These are phyloP conservation scores for Colletotrichum noveboracense DNA, from an alignment of 2,329 filamentous ascomycete genomes.

Conservation along the genomic window DNA sequence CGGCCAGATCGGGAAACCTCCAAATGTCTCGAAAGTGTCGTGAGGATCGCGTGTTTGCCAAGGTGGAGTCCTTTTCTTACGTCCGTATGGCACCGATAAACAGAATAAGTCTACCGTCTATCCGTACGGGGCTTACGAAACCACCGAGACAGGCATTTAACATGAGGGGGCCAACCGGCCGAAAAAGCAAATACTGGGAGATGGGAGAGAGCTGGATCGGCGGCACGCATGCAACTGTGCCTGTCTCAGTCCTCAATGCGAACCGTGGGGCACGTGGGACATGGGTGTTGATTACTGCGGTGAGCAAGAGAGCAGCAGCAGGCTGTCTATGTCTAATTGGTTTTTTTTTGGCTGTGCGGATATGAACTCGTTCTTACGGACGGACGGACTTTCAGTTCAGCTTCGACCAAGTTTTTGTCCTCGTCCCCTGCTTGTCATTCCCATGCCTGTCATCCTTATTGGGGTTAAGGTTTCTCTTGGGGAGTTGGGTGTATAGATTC, in stretches of 20 bases:
- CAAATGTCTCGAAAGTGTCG: not conserved
- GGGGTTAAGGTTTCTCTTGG: not conserved
- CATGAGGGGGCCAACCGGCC: not conserved
- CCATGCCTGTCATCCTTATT: not conserved
- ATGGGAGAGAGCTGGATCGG: not conserved
- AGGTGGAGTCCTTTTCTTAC: not conserved
- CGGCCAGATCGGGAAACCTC: not conserved
- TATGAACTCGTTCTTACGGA: not conserved
- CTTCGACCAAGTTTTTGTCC: not conserved
- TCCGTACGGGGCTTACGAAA: not conserved
- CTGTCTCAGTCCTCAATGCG: not conserved
- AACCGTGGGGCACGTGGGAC: not conserved
- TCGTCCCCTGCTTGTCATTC: not conserved
- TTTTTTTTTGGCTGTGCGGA: not conserved
- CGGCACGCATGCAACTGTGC: not conserved
- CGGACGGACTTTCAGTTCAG: not conserved
- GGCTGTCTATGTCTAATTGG: not conserved
- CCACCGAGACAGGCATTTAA: constrained; percentile 2
- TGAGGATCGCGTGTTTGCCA: not conserved
- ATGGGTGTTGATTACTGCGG: not conserved
- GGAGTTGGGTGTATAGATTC: not conserved
- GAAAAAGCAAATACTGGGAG: constrained; percentile 2
- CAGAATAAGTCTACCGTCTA: not conserved
- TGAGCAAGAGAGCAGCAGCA: not conserved
- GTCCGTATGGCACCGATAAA: not conserved